Evolutionary conservation across 441 rosid genomes (phyloP).

Genomic region (Croton laevigatus): DNA sequence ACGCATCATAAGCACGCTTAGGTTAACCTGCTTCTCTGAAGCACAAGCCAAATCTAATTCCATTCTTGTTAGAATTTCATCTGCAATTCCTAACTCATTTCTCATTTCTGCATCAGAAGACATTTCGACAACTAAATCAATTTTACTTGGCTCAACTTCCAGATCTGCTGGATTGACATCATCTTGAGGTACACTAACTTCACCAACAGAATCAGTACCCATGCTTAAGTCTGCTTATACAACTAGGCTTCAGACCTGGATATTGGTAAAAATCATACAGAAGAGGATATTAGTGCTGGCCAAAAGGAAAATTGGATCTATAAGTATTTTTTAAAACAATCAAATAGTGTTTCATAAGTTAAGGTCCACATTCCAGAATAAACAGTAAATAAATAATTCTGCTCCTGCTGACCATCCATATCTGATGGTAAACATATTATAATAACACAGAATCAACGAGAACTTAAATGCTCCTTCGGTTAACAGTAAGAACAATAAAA

Average conservation of each 20-base stretch:
- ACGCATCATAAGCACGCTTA: slow-evolving; percentile 70
- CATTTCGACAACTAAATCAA: slow-evolving; percentile 42
- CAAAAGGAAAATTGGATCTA: neutral
- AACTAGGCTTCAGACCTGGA: slow-evolving; percentile 24
- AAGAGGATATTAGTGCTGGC: neutral
- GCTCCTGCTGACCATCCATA: neutral
- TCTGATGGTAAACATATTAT: neutral
- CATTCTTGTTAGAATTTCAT: slow-evolving; percentile 49
- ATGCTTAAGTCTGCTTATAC: slow-evolving; percentile 28
- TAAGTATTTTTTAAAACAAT: neutral
- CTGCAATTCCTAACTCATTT: slow-evolving; percentile 38
- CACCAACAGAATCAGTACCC: slow-evolving; percentile 40
- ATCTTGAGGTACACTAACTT: slow-evolving; percentile 42
- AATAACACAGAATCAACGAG: neutral
- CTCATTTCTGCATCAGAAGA: slow-evolving; percentile 41
- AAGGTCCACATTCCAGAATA: neutral
- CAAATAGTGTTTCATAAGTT: neutral
- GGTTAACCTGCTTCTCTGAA: slow-evolving; percentile 76
- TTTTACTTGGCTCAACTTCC: slow-evolving; percentile 51
- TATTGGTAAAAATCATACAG: slow-evolving; percentile 8
- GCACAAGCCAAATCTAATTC: slow-evolving; percentile 72
- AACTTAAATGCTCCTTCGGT: neutral
- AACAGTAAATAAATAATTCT: neutral
- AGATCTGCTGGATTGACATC: slow-evolving; percentile 44
- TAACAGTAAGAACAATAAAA: neutral